Evolutionary conservation across 805 yeast species (phyloP), one percentile per base, ranked within the genome.

Genomic region (Cyberlindnera misumaiensis): DNA sequence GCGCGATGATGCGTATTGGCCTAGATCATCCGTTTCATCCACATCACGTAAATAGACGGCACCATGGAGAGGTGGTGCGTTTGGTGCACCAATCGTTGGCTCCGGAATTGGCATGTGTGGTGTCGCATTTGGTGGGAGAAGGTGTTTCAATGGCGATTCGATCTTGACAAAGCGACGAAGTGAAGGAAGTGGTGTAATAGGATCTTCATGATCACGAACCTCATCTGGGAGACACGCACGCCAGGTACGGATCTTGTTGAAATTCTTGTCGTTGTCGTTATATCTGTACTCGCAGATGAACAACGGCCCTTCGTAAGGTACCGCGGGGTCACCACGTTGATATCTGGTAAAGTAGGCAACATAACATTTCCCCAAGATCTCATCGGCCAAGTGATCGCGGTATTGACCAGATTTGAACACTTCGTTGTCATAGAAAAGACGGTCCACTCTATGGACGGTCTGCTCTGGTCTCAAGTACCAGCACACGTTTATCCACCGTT

Each of bases 391-490:
- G 61, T 93, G 98, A 60, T 93, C 97, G 57, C 97, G 75, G 63
- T 90, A 93, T 65, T 90, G 97, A 34, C 96, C 96, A 2, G 96
- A 83, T 62, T 93, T 93, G 61, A 90, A 87, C 27, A 93, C 97
- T 64, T 93, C 98, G 58, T 93, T 88, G 49, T 82, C 87, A 63
- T 84, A 86, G 59, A 93, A 93, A 40, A 88, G 64, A 54, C 96
- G 71, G 62, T 93, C 97, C 32, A 72, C 82, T 51, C 94, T 75
- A 61, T 93, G 98, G 32, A 93, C 95, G 0, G 98, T 93, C 70
- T 94, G 97, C 59, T 93, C 97, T 1, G 98, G 96, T 50, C 97
- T 77, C 55, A 86, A 83, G 62, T 90, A 93, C 98, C 97, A 93
- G 67, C 97, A 93, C 29, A 86, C 95, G 58, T 93, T 90, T 55